Conservation (phyloP, 2,329 filamentous ascomycete species). For the Neurospora sp. region DNA sequence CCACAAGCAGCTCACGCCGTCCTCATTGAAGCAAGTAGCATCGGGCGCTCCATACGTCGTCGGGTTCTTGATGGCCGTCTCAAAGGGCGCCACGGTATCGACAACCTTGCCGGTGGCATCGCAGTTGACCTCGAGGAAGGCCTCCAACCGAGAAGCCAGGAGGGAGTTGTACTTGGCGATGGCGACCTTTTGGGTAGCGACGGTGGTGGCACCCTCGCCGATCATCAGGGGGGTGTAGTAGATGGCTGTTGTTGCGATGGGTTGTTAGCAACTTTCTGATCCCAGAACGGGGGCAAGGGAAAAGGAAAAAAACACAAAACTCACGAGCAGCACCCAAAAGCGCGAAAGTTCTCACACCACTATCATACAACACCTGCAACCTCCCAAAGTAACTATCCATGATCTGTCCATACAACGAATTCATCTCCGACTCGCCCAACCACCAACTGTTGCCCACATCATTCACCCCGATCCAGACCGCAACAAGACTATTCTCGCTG, state of each 20-base stretch:
- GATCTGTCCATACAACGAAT: slow-evolving; percentile 24
- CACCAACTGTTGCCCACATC: slow-evolving; percentile 42
- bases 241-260: slow-evolving; percentile 22
- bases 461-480: slow-evolving; percentile 46
- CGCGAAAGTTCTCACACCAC: slow-evolving; percentile 36
- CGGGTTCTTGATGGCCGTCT: slow-evolving; percentile 31
- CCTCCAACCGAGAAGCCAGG: slow-evolving; percentile 19
- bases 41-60: slow-evolving; percentile 30
- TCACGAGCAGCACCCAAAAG: slow-evolving; percentile 36
- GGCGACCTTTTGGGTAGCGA: slow-evolving; percentile 21
- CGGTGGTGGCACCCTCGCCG: slow-evolving; percentile 14
- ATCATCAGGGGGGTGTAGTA: slow-evolving; percentile 29
- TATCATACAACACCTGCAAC: slow-evolving; percentile 31
- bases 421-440: slow-evolving; percentile 27
- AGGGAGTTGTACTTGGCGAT: slow-evolving; percentile 30
- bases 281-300: not conserved
- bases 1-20: slow-evolving; percentile 36
- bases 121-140: slow-evolving; percentile 25
- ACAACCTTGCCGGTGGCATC: slow-evolving; percentile 26
- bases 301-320: not conserved
- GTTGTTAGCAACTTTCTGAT: not conserved
- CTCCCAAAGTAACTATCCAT: slow-evolving; percentile 34
- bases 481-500: slow-evolving; percentile 33
- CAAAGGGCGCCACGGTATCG: slow-evolving; percentile 31
- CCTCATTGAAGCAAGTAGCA: slow-evolving; percentile 29